phyloP scores from a whole-genome alignment of 2,329 filamentous ascomycete species.

The Dichotomopilus funicola region DNA sequence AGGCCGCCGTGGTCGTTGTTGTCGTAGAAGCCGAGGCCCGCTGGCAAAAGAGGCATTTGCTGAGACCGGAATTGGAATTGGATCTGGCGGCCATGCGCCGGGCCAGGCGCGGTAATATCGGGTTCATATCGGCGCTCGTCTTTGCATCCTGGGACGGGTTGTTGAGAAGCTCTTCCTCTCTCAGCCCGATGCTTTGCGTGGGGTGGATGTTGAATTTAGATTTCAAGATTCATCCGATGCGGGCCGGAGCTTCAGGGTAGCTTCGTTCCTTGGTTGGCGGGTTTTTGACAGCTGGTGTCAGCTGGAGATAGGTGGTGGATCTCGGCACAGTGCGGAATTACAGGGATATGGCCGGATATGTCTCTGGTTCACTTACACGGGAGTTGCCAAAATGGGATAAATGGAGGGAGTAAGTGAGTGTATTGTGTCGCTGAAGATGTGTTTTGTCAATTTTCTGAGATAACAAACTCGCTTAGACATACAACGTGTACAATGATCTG shows the following conservation, averaged over 20 bases:
- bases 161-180: neutral
- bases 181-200: too few species aligned
- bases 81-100: conserved; percentile 13
- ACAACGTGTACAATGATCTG: too few species aligned
- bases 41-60: conserved; percentile 18
- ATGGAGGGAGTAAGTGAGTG: too few species aligned
- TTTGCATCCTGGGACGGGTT: neutral
- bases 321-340: too few species aligned
- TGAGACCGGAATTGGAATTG: conserved; percentile 1
- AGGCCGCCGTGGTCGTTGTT: too few species aligned
- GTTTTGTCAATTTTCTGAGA: too few species aligned
- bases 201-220: too few species aligned
- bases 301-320: neutral
- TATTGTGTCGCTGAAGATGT: too few species aligned
- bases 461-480: too few species aligned
- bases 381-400: neutral
- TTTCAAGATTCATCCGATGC: neutral
- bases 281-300: conserved; percentile 1
- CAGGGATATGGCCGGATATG: too few species aligned
- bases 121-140: conserved; percentile 16
- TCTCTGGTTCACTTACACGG: neutral
- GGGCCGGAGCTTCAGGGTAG: neutral
- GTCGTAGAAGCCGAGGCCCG: conserved; percentile 2
- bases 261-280: neutral
- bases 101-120: conserved; percentile 17